Base-by-base conservation (phyloP, 2,329 filamentous ascomycete species). In the Arthrobotrys sphaeroides region DNA sequence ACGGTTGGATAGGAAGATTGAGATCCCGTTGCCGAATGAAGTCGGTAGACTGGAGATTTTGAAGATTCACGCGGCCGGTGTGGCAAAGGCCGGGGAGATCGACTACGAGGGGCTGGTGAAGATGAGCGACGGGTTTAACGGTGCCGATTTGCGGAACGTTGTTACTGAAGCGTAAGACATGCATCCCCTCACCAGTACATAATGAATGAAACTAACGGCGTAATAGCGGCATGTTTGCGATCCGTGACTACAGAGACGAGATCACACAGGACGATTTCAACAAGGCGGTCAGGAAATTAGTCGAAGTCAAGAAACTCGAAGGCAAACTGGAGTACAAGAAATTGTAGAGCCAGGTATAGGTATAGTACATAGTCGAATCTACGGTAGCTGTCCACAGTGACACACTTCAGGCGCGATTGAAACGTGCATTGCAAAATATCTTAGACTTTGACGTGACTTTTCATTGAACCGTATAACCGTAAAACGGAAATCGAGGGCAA, bases 201-300 rank as follows among this genome's bases (percentile, higher is more conserved):
- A 4, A 24, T 22, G 38, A 40, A 22, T 40, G 40, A 73, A 22
- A 73, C 80, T 82, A 79, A 82, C 74, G 67, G 22, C 57, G 4
- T 57, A 77, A 57, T 77, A 96, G 93, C 79, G 95, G 95, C 78
- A 85, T 99, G 40, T 98, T 97, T 83, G 94, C 95, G 45, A 99
- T 99, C 88, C 98, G 98, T 84, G 95, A 97, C 82, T 97, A 98
- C 83, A 87, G 96, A 77, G 95, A 99, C 80, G 89, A 93, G 10
- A 92, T 99, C 84, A 98, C 92, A 84, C 95, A 99, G 83, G 95
- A 99, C 81, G 95, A 99, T 82, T 97, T 98, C 89, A 99, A 97
- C 86, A 97, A 97, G 85, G 95, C 95, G 2, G 95, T 99, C 65
- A 90, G 95, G 79, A 99, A 99, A 88, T 91, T 99, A 79, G 93